phyloP scores from a whole-genome alignment of 495 filamentous ascomycete species.

The Neurospora sp. region DNA sequence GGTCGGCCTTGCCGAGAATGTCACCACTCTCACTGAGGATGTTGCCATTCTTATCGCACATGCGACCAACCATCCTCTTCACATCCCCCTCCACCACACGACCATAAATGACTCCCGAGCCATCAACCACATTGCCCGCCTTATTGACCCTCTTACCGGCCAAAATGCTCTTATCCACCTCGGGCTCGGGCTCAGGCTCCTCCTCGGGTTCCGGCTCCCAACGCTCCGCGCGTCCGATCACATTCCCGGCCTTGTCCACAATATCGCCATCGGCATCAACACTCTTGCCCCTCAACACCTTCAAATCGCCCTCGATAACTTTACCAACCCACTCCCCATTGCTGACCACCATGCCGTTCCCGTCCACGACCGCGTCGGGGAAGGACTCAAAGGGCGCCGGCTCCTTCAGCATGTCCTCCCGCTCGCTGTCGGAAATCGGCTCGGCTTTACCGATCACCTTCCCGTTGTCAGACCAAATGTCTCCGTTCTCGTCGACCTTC shows the following conservation, averaged over 20 bases:
- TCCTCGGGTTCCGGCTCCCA: slow-evolving; percentile 59
- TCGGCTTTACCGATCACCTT: slow-evolving; percentile 66
- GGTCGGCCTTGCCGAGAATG: slow-evolving; percentile 65
- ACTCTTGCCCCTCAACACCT: slow-evolving; percentile 60
- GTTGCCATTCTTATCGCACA: slow-evolving; percentile 72
- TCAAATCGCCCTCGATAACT: slow-evolving; percentile 66
- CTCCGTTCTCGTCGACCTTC: slow-evolving; percentile 59
- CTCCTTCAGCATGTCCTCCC: slow-evolving; percentile 48
- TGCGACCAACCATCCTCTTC: slow-evolving; percentile 61
- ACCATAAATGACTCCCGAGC: slow-evolving; percentile 61
- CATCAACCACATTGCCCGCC: slow-evolving; percentile 71
- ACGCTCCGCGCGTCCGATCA: slow-evolving; percentile 68
- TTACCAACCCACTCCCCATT: slow-evolving; percentile 62
- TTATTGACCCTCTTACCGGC: slow-evolving; percentile 85
- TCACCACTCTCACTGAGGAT: slow-evolving; percentile 75
- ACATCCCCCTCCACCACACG: slow-evolving; percentile 65
- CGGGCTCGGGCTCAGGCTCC: slow-evolving; percentile 36
- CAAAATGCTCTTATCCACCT: slow-evolving; percentile 54
- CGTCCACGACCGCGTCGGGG: slow-evolving; percentile 56
- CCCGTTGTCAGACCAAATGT: slow-evolving; percentile 65
- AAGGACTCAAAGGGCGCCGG: slow-evolving; percentile 68
- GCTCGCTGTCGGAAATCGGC: slow-evolving; percentile 61
- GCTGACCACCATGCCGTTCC: slow-evolving; percentile 60
- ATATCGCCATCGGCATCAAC: slow-evolving; percentile 83
- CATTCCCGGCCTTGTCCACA: slow-evolving; percentile 67